Percentiles rank a stretch among this genome's conserved stretches.
Evolutionary conservation across 805 yeast species (phyloP).

Genomic region (Zygosaccharomyces bailii): DNA sequence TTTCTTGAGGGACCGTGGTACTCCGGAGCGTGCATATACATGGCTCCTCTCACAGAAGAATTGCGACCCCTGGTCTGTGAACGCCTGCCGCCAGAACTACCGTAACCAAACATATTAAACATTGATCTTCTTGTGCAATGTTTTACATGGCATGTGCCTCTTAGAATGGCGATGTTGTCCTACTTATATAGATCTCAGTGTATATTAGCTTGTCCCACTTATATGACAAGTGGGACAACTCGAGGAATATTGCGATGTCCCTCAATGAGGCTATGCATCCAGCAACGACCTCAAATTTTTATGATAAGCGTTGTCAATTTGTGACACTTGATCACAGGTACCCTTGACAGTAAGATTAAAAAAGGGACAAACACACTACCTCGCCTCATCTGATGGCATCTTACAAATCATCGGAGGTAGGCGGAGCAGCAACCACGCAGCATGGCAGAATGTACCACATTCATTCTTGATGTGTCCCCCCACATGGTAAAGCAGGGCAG

Average conservation of each 20-base stretch:
- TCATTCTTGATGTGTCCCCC: slow-evolving; percentile 28
- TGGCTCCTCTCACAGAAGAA: slow-evolving; percentile 12
- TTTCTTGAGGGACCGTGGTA: slow-evolving; percentile 11
- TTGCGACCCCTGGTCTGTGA: neutral
- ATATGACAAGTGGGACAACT: neutral
- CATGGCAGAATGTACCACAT: slow-evolving; percentile 26
- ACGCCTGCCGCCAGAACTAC: neutral
- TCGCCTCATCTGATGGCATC: neutral
- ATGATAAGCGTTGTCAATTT: neutral
- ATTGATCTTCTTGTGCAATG: neutral
- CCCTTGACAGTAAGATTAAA: neutral
- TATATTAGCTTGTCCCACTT: neutral
- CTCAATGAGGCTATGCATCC: neutral
- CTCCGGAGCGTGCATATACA: slow-evolving; percentile 17
- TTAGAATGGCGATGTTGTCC: neutral
- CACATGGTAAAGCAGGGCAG: slow-evolving; percentile 18
- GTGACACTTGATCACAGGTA: neutral
- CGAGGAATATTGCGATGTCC: neutral
- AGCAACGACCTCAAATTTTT: neutral
- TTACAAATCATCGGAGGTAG: neutral
- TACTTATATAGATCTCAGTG: neutral
- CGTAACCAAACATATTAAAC: slow-evolving; percentile 2
- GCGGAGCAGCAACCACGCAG: neutral
- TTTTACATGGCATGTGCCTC: neutral
- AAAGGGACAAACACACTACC: neutral